A percentile compares a stretch with the other conserved stretches of the same genome.
Evolutionary conservation across 1,284 basidiomycete genomes (phyloP).

Genomic region (Fomitopsis palustris): DNA sequence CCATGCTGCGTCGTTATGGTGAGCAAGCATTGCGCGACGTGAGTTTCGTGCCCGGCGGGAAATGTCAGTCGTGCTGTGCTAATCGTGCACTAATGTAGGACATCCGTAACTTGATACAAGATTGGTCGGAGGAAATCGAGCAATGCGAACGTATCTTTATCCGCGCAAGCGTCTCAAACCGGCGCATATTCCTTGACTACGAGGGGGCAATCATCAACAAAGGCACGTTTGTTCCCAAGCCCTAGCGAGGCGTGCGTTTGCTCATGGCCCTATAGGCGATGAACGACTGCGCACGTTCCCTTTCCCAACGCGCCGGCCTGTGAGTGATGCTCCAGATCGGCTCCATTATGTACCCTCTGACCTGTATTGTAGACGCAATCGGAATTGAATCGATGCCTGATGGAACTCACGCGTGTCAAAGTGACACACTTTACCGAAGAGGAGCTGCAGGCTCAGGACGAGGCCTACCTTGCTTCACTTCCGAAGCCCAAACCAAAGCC

Average conservation of each 20-base stretch:
- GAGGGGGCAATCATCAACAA: slow-evolving; percentile 64
- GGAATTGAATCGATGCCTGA: slow-evolving; percentile 85
- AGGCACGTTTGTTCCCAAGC: slow-evolving; percentile 27
- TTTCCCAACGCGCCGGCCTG: slow-evolving; percentile 90
- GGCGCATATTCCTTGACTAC: slow-evolving; percentile 86
- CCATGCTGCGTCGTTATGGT: slow-evolving; percentile 91
- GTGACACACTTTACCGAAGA: slow-evolving; percentile 85
- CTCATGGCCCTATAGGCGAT: slow-evolving; percentile 43
- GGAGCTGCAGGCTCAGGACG: slow-evolving; percentile 80
- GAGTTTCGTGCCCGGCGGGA: slow-evolving; percentile 24
- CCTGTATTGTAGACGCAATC: slow-evolving; percentile 69
- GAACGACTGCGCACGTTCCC: slow-evolving; percentile 84
- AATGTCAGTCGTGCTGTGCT: not conserved
- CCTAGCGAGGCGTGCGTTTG: not conserved
- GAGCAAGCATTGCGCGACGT: slow-evolving; percentile 91
- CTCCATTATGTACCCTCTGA: slow-evolving; percentile 4
- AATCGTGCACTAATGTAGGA: slow-evolving; percentile 48
- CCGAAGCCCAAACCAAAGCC: slow-evolving; percentile 67
- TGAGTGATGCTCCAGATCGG: slow-evolving; percentile 37
- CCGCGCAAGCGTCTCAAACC: slow-evolving; percentile 81
- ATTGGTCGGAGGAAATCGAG: slow-evolving; percentile 84
- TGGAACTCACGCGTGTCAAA: slow-evolving; percentile 86
- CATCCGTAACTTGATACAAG: slow-evolving; percentile 75
- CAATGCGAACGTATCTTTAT: slow-evolving; percentile 87
- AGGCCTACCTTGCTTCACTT: slow-evolving; percentile 81